These are phyloP conservation scores for Ceratobasidium sp. DNA, from an alignment of 1,284 basidiomycete species.

Conservation along the genomic window DNA sequence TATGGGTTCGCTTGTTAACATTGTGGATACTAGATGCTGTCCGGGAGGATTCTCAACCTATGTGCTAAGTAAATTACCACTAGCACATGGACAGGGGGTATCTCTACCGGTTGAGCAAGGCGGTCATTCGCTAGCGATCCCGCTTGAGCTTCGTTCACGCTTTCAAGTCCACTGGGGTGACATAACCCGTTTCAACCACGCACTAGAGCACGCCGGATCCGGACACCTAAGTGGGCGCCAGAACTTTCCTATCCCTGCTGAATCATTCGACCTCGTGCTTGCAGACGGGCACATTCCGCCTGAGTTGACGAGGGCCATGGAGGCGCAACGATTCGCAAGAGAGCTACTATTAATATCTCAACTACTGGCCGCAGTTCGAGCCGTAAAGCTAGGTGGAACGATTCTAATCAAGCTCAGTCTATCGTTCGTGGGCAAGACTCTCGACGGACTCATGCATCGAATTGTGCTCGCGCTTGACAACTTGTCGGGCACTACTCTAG, in stretches of 20 bases:
- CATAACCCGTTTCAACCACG: conserved; percentile 43
- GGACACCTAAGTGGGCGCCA: not conserved
- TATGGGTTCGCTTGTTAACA: not conserved
- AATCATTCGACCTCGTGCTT: conserved; percentile 57
- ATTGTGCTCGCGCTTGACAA: conserved; percentile 53
- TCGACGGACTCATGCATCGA: conserved; percentile 32
- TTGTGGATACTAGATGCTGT: conserved; percentile 34
- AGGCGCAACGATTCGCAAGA: conserved; percentile 50
- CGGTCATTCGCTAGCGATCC: conserved; percentile 36
- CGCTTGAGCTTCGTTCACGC: conserved; percentile 3
- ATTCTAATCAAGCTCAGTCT: conserved; percentile 58
- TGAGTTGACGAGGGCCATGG: conserved; percentile 53
- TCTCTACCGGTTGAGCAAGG: conserved; percentile 42
- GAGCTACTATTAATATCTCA: conserved; percentile 56
- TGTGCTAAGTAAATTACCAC: conserved; percentile 30
- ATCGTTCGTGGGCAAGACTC: conserved; percentile 55
- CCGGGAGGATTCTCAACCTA: conserved; percentile 46
- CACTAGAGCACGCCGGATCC: conserved; percentile 29
- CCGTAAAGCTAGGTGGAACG: conserved; percentile 55
- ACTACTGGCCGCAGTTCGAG: conserved; percentile 56
- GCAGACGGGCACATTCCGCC: conserved; percentile 56
- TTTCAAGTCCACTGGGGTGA: conserved; percentile 43
- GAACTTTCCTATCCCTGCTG: conserved; percentile 36
- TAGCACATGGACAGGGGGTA: conserved; percentile 20
- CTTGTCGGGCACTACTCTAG: conserved; percentile 33